Base-by-base conservation (phyloP, 768 basidiomycete genomes). In the Pholiota molesta region DNA sequence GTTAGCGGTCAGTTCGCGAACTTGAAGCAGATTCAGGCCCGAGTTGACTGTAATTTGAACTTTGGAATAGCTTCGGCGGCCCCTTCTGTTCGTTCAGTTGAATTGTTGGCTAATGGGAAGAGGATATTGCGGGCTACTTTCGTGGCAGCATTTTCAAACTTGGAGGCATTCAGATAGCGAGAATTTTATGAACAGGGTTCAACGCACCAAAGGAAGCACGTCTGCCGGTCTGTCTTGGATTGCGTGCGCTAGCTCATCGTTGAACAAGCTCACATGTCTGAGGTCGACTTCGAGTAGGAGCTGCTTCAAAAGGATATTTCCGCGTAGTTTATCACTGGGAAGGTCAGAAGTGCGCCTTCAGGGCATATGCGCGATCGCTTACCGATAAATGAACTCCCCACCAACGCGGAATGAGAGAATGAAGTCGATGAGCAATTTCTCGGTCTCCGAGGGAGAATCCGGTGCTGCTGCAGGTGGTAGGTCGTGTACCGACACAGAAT, bases 141-240 rank as follows among this genome's bases (percentile, higher is more conserved):
- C 0, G 94, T 87, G 10, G 94, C 88, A 0, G 97, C 96, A 66
- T 86, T 90, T 77, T 99, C 97, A 72, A 99, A 94, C 95, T 98
- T 7, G 28, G 28, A 40, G 26, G 53, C 5, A 55, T 59, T 55
- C 57, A 61, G 11, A 9, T 8, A 37, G 10, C 44, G 19, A 1
- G 40, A 31, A 28, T 53, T 26, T 26, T 19, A 23, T 44, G 11
- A 33, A 19, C 19, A 47, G 31, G 17, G 2, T 23, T 3, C n/a
- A 45, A 26, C 78, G 64, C 62, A 97, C 96, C 67, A 96, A 74
- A 52, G 95, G 95, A 56, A 99, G 77, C 40, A 95, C 84, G 65
- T 98, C 97, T 5, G 90, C 88, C 17, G 97, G 97, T 68, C 83
- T 81, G 66, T 94, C 92, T 74, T 97, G 94, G 58, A 98, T 88